Percentiles rank a stretch among this genome's conserved stretches.
Conservation (phyloP, 495 filamentous ascomycete species). For the Rhypophila decipiens region DNA sequence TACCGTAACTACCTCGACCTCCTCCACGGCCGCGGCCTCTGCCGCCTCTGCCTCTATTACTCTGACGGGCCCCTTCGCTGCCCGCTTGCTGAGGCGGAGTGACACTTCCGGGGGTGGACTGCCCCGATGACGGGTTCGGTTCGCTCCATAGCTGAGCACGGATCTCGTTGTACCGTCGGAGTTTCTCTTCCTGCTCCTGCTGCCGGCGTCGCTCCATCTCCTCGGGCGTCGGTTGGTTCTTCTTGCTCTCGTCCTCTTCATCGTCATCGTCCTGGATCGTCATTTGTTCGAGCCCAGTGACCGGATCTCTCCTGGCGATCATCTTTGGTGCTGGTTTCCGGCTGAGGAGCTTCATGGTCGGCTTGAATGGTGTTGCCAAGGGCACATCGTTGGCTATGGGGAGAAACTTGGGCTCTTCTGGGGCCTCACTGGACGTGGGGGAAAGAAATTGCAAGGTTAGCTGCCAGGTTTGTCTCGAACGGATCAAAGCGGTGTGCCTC, state of each 20-base stretch:
- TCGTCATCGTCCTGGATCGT: constrained; percentile 54
- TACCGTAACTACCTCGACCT: constrained; percentile 1
- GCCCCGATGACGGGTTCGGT: constrained; percentile 46
- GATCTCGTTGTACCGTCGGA: constrained; percentile 79
- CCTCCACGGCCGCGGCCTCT: constrained; percentile 20
- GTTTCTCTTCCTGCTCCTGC: constrained; percentile 77
- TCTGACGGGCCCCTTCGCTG: constrained; percentile 25
- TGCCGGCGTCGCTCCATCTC: constrained; percentile 68
- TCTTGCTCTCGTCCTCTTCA: constrained; percentile 57
- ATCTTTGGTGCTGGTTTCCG: constrained; percentile 62
- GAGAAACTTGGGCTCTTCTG: constrained; percentile 66
- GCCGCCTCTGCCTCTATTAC: constrained; percentile 14
- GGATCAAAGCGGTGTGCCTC: too few species aligned
- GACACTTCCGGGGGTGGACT: constrained; percentile 44
- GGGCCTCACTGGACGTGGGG: constrained; percentile 21
- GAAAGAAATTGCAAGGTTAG: too few species aligned
- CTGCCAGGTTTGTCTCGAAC: too few species aligned
- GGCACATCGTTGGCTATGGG: constrained; percentile 59
- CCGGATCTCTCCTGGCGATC: constrained; percentile 39
- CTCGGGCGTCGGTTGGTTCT: constrained; percentile 58
- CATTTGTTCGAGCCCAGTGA: constrained; percentile 50
- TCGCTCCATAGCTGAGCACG: constrained; percentile 77
- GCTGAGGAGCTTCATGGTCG: constrained; percentile 72
- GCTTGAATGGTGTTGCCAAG: constrained; percentile 75
- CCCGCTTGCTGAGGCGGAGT: constrained; percentile 51